These are phyloP conservation scores for Apiospora saccharicola DNA, from an alignment of 2,329 filamentous ascomycete species.

Conservation along the genomic window DNA sequence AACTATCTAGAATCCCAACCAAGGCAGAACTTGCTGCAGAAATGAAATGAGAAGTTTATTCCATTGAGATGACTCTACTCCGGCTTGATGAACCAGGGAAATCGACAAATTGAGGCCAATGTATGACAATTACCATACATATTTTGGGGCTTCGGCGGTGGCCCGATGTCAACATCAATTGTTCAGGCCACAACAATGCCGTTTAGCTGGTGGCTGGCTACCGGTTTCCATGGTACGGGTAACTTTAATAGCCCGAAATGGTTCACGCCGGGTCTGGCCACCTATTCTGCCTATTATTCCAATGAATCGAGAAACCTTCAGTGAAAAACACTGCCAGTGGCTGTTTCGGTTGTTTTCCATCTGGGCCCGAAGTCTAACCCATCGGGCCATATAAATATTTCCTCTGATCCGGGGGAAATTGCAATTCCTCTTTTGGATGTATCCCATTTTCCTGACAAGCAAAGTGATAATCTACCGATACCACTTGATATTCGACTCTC, in stretches of 20 bases:
- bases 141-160: neutral
- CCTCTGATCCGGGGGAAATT: neutral
- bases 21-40: neutral
- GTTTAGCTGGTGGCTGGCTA: neutral
- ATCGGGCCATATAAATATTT: neutral
- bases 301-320: neutral
- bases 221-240: neutral
- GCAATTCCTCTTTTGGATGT: neutral
- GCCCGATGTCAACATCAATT: neutral
- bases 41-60: neutral
- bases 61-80: neutral
- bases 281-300: neutral
- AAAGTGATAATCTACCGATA: neutral
- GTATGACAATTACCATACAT: neutral
- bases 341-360: neutral
- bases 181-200: neutral
- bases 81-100: neutral
- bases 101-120: neutral
- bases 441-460: neutral
- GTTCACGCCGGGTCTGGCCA: neutral
- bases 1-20: neutral
- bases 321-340: no score
- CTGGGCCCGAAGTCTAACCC: neutral
- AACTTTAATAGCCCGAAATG: neutral
- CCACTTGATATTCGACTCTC: neutral